Evolutionary conservation across 1,139 yeast species (phyloP), one percentile per base, ranked within the genome.

Genomic region (Kodamaea arcana): DNA sequence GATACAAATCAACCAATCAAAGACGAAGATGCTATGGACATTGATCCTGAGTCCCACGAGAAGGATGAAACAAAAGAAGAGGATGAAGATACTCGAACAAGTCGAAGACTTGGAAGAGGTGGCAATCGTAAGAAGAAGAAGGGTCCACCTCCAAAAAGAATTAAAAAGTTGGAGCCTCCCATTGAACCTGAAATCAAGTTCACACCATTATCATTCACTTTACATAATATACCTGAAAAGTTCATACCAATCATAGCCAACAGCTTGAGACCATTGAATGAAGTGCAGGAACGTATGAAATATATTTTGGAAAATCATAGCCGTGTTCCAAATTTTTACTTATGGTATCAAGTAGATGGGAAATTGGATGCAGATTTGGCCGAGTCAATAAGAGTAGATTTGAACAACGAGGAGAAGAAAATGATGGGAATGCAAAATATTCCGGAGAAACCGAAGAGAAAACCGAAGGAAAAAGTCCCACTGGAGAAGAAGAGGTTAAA

Each of bases 321-420:
- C 1, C 68, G 92, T 36, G 61, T 79, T 5, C 64, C 81, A 6
- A 75, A 75, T 24, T 77, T 77, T 50, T 75, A 83, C 51, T 65
- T 86, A 24, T 88, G 96, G 96, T 85, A 81, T 49, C 87, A 85
- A 49, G 70, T 88, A 15, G 96, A 87, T 55, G 92, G 88, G 4
- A 73, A 76, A 34, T 79, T 83, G 41, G 92, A 83, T 50, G 87
- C 80, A 40, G 50, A 54, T 2, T 50, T 75, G 29, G 79, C 77
- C 0, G 82, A 76, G 44, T 60, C 62, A 10, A 53, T 75, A 16
- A 58, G 82, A 42, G 49, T 46, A 7, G 64, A 62, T 30, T 48
- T 68, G 24, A 56, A 52, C 27, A 60, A 53, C 25, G 75, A 69
- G 42, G 75, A 69, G 40, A 67, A 61, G 56, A 65, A 63, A 39